A percentile compares a stretch with the other conserved stretches of the same genome.
These are phyloP conservation scores for Cryptococcus neoformans DNA, from an alignment of 1,284 basidiomycete genomes.

Conservation along the genomic window DNA sequence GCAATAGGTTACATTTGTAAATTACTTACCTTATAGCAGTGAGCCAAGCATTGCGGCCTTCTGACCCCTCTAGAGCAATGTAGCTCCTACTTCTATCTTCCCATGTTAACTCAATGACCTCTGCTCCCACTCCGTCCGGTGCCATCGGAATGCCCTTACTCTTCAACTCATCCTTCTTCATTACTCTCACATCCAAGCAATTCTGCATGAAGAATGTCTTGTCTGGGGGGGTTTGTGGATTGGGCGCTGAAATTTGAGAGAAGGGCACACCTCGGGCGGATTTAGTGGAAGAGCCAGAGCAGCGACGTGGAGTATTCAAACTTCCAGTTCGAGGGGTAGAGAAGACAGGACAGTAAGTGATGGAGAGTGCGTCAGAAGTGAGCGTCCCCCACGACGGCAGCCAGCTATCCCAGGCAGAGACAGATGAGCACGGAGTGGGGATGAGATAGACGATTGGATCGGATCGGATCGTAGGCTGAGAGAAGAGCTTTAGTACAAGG, in stretches of 20 bases:
- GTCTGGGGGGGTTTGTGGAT: conserved; percentile 16
- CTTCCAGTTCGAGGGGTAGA: conserved; percentile 19
- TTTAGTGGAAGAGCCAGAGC: conserved; percentile 15
- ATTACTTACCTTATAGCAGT: conserved; percentile 41
- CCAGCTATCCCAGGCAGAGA: conserved; percentile 41
- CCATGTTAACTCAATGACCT: conserved; percentile 43
- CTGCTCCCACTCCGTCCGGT: conserved; percentile 37
- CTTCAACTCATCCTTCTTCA: conserved; percentile 38
- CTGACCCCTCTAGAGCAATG: conserved; percentile 41
- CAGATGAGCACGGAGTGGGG: conserved; percentile 31
- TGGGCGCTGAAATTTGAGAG: conserved; percentile 24
- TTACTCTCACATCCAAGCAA: conserved; percentile 37
- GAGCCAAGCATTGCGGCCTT: conserved; percentile 39
- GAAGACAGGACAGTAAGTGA: conserved; percentile 37
- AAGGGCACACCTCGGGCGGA: conserved; percentile 27
- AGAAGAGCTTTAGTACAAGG: neutral
- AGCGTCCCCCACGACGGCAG: conserved; percentile 36
- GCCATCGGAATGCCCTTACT: conserved; percentile 32
- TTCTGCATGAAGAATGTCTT: conserved; percentile 34
- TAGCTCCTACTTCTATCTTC: conserved; percentile 36
- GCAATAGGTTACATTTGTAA: too few relatives aligned
- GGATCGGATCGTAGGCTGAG: conserved; percentile 23
- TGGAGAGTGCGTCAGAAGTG: conserved; percentile 15
- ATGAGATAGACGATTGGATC: conserved; percentile 35
- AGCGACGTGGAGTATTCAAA: conserved; percentile 6